Evolutionary conservation across 768 basidiomycete species (phyloP).

Genomic region (Termitomyces sp.): DNA sequence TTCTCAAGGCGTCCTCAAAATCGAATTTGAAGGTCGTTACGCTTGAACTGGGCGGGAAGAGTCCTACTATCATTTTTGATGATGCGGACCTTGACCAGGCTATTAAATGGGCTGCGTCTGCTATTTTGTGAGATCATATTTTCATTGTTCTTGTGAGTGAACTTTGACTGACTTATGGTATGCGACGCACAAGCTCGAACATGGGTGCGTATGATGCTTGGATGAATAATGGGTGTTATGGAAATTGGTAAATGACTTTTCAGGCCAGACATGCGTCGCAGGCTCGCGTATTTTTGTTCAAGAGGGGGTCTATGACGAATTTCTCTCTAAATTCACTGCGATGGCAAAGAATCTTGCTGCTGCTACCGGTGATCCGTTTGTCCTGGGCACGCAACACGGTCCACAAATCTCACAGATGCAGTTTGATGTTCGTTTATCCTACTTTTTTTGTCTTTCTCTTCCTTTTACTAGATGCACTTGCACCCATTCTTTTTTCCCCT

Average conservation of each 20-base stretch:
- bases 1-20: conserved; percentile 76
- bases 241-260: neutral
- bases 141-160: neutral
- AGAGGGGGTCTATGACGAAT: conserved; percentile 72
- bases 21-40: conserved; percentile 83
- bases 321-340: conserved; percentile 54
- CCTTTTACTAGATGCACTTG: neutral
- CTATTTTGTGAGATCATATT: conserved; percentile 59
- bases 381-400: conserved; percentile 51
- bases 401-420: conserved; percentile 71
- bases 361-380: conserved; percentile 63
- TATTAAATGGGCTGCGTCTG: conserved; percentile 64
- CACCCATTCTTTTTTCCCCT: neutral
- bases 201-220: conserved; percentile 29
- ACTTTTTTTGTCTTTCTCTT: neutral
- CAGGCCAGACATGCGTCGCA: conserved; percentile 66
- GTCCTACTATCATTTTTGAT: conserved; percentile 66
- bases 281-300: conserved; percentile 86
- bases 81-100: conserved; percentile 71
- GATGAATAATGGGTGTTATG: neutral
- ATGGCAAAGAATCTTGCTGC: conserved; percentile 42
- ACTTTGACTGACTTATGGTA: neutral
- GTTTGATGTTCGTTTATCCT: conserved; percentile 45
- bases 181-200: conserved; percentile 15
- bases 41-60: conserved; percentile 79